A percentile compares a stretch with the other conserved stretches of the same genome.
Evolutionary conservation across 2,329 filamentous ascomycete species (phyloP).

Genomic region (Aspergillus sp.): DNA sequence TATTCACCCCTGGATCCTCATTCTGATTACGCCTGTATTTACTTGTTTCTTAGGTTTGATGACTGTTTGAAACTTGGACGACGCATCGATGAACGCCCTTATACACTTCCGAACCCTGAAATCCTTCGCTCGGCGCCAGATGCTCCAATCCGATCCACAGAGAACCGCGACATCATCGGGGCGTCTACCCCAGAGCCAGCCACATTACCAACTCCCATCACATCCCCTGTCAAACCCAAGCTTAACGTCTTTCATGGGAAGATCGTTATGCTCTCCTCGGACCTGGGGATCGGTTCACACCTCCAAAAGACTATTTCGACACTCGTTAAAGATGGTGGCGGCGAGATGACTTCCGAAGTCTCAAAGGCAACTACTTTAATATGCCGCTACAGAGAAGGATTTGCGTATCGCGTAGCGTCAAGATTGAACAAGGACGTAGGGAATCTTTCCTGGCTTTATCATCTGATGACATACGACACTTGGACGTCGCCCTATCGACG

Average conservation of each 20-base stretch:
- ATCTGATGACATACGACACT: constrained; percentile 81
- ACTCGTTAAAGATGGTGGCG: constrained; percentile 71
- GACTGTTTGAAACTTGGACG: constrained; percentile 92
- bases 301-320: constrained; percentile 67
- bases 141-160: constrained; percentile 57
- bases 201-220: constrained; percentile 33
- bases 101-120: constrained; percentile 80
- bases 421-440: constrained; percentile 79
- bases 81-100: constrained; percentile 84
- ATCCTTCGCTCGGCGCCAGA: constrained; percentile 65
- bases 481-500: constrained; percentile 85
- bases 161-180: constrained; percentile 64
- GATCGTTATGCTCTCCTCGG: constrained; percentile 72
- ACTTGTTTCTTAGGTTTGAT: constrained; percentile 69
- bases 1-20: not conserved
- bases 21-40: constrained; percentile 17
- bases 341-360: constrained; percentile 64
- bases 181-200: constrained; percentile 59
- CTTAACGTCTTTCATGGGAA: constrained; percentile 75
- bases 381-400: constrained; percentile 81
- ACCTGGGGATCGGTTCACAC: constrained; percentile 69
- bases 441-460: constrained; percentile 91
- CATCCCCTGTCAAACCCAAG: constrained; percentile 43
- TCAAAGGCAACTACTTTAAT: constrained; percentile 78
- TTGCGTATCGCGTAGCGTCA: constrained; percentile 74